Base-by-base conservation (phyloP, 2,329 filamentous ascomycete genomes). In the Arthrobotrys conoides region DNA sequence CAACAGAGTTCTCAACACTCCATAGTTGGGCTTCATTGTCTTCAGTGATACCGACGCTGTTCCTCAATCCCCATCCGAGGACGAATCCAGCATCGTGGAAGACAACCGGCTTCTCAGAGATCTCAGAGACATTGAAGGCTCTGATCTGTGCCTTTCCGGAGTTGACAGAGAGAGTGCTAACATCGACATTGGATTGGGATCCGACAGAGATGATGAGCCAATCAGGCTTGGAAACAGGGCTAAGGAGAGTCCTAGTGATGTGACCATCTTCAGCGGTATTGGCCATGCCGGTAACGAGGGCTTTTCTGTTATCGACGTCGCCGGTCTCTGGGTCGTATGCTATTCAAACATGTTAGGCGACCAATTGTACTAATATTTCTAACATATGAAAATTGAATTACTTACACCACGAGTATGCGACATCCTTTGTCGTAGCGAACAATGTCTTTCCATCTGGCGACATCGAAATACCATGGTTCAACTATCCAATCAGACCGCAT, bases 1-100 rank as follows among this genome's bases (percentile, higher is more conserved):
- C 91, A 8, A 89, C 89, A 1, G 89, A 91, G 83, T 93, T 93
- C 84, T 93, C 92, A 5, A 93, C 90, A 27, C 85, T 86, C 85
- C 87, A 89, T 71, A 90, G 85, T 30, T 86, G 87, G 22, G 88
- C 73, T 38, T 48, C 22, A 20, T 63, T 76, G 65, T 92, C 87
- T 83, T 92, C 91, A 22, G 86, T 90, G 1, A 93, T 84, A 12
- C 91, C 92, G 5, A 93, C 91, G 0, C 90, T 90, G 83, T 93
- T 93, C 48, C 91, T 87, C 63, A 94, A 85, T 16, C 92, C 92
- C 90, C 91, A 93, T 18, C 91, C 88, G 1, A 89, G 83, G 0
- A 88, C 81, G 18, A 83, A 80, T 2, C 88, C 88, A n/a, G 88
- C 80, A 83, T 84, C 81, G 36, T 87, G 85, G 64, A 86, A 90